Evolutionary conservation across 1,284 basidiomycete species (phyloP), one percentile per base, ranked within the genome.

Genomic region (Austroboletus novae-zelandiae): DNA sequence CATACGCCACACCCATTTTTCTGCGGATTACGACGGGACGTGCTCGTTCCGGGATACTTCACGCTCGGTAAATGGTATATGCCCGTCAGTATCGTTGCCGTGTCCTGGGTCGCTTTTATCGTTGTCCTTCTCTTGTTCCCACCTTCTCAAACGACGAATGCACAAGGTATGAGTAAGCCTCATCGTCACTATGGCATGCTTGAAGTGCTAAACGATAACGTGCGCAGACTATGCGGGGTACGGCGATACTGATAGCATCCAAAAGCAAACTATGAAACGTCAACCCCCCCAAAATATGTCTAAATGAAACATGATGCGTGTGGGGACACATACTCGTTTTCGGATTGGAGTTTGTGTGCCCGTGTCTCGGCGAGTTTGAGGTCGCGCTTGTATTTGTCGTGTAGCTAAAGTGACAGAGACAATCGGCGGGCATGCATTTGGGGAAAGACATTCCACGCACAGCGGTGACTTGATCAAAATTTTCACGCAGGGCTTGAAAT

Each of bases 51-150:
- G 1, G 85, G 85, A 2, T 76, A 76, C 15, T 87, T 87, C 64
- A 69, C 64, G 42, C 73, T 87, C 0, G 85, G 86, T 10, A 67
- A 66, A 50, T 86, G 82, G 82, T 77, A 74, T 48, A 67, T 77
- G 31, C 82, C 81, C 1, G 68, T 86, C 27, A 84, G 84, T 4
- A 63, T 69, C 43, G 60, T 88, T 35, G 81, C 85, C 4, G 79
- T 84, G 25, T 62, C 78, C 34, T 88, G 85, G 84, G 83, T 86
- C 7, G 54, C 67, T 13, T 88, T 88, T 59, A 80, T 88, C 48
- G 65, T 77, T 11, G 64, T 86, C 2, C 59, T 88, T 45, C 70
- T 88, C 13, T 55, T 86, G 5, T 88, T 87, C 63, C 85, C 86
- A 6, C 56, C 75, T 0, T 70, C 61, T 2, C 73, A 76, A 45